Percentiles rank a stretch among this genome's conserved stretches.
These are phyloP conservation scores for Pichiaceae sp. DNA, from an alignment of 1,139 yeast genomes.

Conservation along the genomic window DNA sequence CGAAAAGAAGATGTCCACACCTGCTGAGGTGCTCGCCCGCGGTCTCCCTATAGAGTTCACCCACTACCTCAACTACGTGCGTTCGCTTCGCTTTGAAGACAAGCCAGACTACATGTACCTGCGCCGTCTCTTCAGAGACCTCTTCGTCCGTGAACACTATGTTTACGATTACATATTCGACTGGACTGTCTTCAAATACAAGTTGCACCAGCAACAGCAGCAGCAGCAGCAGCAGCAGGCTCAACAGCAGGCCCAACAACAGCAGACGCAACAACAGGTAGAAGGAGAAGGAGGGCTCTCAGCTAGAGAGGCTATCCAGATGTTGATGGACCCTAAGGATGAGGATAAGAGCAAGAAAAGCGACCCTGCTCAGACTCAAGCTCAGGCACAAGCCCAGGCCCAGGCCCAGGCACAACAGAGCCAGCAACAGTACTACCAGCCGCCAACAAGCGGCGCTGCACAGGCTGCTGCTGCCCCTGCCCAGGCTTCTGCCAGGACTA, in stretches of 20 bases:
- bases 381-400: background rate
- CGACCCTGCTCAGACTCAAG: background rate
- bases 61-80: constrained; percentile 81
- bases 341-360: constrained; percentile 1
- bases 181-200: constrained; percentile 89
- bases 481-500: constrained; percentile 1
- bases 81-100: constrained; percentile 88
- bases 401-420: background rate
- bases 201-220: constrained; percentile 52
- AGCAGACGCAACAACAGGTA: background rate
- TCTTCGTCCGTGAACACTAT: constrained; percentile 82
- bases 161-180: constrained; percentile 93
- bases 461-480: background rate
- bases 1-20: constrained; percentile 93
- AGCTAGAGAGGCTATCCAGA: too few species aligned
- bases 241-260: constrained; percentile 20
- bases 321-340: too few species aligned
- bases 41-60: constrained; percentile 90
- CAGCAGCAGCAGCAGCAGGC: constrained; percentile 33
- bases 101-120: constrained; percentile 91
- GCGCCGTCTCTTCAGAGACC: constrained; percentile 83
- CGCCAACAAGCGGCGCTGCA: constrained; percentile 5
- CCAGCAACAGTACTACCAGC: constrained; percentile 15
- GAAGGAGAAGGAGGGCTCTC: background rate
- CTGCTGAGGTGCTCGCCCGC: constrained; percentile 80